A percentile compares a stretch with the other conserved stretches of the same genome.
Evolutionary conservation across 2,329 filamentous ascomycete genomes (phyloP).

Genomic region (Penicillium sumatraense): DNA sequence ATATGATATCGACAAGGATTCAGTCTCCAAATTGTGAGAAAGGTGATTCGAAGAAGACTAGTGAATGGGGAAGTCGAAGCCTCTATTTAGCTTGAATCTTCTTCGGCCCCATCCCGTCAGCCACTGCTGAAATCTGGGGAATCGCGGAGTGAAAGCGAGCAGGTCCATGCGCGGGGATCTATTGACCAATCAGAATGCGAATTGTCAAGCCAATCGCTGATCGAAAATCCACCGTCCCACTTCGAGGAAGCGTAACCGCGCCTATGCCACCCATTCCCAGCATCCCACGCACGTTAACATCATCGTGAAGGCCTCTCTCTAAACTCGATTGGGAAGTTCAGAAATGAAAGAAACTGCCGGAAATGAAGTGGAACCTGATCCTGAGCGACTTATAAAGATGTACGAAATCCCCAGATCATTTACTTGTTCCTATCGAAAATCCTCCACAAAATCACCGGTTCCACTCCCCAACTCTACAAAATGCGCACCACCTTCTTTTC

Average conservation of each 20-base stretch:
- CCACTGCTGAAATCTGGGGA: neutral
- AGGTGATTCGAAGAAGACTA: neutral
- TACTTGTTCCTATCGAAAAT: neutral
- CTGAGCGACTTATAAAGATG: conserved; percentile 9
- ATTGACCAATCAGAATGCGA: neutral
- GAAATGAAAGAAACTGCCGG: too few species aligned
- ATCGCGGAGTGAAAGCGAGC: conserved; percentile 1
- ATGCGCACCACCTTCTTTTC: conserved; percentile 13
- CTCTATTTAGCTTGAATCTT: neutral
- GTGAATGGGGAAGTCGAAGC: neutral
- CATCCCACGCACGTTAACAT: conserved; percentile 9
- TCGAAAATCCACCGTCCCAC: neutral
- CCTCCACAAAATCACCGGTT: neutral
- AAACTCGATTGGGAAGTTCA: conserved; percentile 2
- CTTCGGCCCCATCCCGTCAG: neutral
- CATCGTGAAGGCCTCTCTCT: conserved; percentile 11
- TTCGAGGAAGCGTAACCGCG: conserved; percentile 16
- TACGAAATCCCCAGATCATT: neutral
- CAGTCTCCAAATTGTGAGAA: too few species aligned
- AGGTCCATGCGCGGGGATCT: neutral
- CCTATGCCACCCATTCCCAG: conserved; percentile 13
- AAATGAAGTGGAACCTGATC: conserved; percentile 6
- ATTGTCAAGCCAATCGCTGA: neutral
- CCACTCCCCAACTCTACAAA: neutral
- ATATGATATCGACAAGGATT: too few species aligned